A percentile compares a stretch with the other conserved stretches of the same genome.
Conservation (phyloP, 192 early-diverging fungal species). For the Backusella macrospora region DNA sequence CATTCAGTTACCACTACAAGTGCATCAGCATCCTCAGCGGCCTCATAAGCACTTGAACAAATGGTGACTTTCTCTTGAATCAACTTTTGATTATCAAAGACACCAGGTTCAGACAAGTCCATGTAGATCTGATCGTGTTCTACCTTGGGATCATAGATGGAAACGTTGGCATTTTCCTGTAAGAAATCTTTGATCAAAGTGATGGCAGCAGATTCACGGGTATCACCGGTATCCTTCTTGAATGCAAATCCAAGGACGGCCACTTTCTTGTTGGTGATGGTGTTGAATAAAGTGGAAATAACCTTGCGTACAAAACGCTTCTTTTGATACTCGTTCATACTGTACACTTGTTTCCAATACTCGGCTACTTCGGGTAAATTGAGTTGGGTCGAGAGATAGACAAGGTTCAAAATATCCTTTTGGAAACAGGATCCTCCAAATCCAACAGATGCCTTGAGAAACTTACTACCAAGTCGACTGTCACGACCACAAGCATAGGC, state of each 20-base stretch:
- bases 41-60: conserved; percentile 65
- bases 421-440: conserved; percentile 96
- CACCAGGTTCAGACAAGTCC: conserved; percentile 64
- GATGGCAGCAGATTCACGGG: conserved; percentile 89
- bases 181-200: conserved; percentile 77
- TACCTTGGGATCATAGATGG: conserved; percentile 93
- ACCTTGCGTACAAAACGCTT: conserved; percentile 75
- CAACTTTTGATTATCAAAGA: conserved; percentile 47
- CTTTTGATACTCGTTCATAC: conserved; percentile 92
- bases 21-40: conserved; percentile 73
- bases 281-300: conserved; percentile 73
- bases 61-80: conserved; percentile 67
- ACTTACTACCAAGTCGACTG: conserved; percentile 83
- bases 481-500: conserved; percentile 89
- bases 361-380: conserved; percentile 87
- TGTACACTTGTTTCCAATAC: conserved; percentile 90
- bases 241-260: conserved; percentile 89
- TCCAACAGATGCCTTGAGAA: conserved; percentile 87
- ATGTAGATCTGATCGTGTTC: conserved; percentile 63
- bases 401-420: conserved; percentile 90
- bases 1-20: conserved; percentile 86
- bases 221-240: conserved; percentile 94
- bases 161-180: conserved; percentile 71
- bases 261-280: conserved; percentile 78
- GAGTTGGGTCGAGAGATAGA: conserved; percentile 83